Conservation (phyloP, 495 filamentous ascomycete species). For the Penicillium robsamsonii region DNA sequence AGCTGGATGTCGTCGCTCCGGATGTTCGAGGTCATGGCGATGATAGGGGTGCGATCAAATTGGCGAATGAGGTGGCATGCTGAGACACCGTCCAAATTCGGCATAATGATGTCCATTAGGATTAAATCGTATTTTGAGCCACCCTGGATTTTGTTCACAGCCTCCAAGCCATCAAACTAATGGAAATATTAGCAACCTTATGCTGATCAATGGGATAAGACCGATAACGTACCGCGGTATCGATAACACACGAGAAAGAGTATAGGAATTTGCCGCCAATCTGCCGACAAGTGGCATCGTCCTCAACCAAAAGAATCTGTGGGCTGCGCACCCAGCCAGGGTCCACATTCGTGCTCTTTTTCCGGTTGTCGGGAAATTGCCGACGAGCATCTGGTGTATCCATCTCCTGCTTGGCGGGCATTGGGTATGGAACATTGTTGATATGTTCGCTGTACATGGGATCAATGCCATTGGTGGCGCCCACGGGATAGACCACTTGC, state of each 20-base stretch:
- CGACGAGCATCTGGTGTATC: constrained; percentile 49
- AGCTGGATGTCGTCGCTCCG: constrained; percentile 94
- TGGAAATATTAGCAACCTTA: constrained; percentile 9
- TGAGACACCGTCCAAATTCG: constrained; percentile 89
- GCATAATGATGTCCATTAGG: constrained; percentile 99
- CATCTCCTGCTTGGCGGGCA: constrained; percentile 57
- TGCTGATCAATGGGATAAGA: constrained; percentile 18
- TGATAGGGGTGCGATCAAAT: constrained; percentile 83
- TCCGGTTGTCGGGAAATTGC: constrained; percentile 54
- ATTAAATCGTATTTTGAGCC: constrained; percentile 87
- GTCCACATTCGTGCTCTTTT: constrained; percentile 68
- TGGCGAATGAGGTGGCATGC: constrained; percentile 93
- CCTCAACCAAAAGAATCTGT: constrained; percentile 87
- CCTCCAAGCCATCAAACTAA: constrained; percentile 85
- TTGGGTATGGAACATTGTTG: constrained; percentile 82
- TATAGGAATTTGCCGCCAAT: constrained; percentile 94
- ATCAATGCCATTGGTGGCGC: constrained; percentile 86
- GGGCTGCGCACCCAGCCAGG: constrained; percentile 81
- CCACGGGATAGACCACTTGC: constrained; percentile 85
- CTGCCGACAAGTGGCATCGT: constrained; percentile 88
- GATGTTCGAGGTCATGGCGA: constrained; percentile 99
- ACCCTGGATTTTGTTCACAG: constrained; percentile 84
- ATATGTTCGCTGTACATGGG: constrained; percentile 93
- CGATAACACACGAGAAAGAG: constrained; percentile 83
- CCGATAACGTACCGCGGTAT: constrained; percentile 76